phyloP scores from a whole-genome alignment of 2,329 filamentous ascomycete genomes.

The Sordariomycetes sp. region DNA sequence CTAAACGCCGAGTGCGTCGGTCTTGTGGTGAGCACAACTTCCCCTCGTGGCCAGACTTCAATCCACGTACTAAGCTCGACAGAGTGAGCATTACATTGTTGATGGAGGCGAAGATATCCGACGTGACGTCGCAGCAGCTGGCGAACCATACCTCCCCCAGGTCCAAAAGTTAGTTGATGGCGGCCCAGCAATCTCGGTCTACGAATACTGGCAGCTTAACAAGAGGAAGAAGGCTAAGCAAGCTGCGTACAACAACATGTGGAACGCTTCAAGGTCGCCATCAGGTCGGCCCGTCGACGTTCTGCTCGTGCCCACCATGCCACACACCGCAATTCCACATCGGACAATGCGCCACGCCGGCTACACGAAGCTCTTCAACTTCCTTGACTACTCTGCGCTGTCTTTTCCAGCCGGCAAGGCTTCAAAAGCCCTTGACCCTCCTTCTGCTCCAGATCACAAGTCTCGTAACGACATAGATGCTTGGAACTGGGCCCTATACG shows the following conservation, averaged over 20 bases:
- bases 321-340: slow-evolving; percentile 46
- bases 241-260: slow-evolving; percentile 44
- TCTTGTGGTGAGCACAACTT: slow-evolving; percentile 34
- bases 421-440: no score
- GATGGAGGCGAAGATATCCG: slow-evolving; percentile 57
- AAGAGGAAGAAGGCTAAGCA: slow-evolving; percentile 36
- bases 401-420: no score
- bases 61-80: background rate
- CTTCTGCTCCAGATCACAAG: no score
- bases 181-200: slow-evolving; percentile 46
- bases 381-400: slow-evolving; percentile 17
- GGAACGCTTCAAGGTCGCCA: slow-evolving; percentile 35
- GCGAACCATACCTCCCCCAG: slow-evolving; percentile 51
- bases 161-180: slow-evolving; percentile 47
- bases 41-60: background rate
- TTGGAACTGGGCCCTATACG: no score
- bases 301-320: slow-evolving; percentile 49
- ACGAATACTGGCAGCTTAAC: slow-evolving; percentile 60
- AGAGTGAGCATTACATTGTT: slow-evolving; percentile 51
- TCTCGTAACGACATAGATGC: no score
- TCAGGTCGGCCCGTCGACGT: slow-evolving; percentile 43
- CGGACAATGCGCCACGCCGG: slow-evolving; percentile 35
- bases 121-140: slow-evolving; percentile 39
- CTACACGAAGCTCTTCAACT: slow-evolving; percentile 20
- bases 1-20: slow-evolving; percentile 46